These are phyloP conservation scores for Starmera caribaea DNA, from an alignment of 805 yeast species.

Conservation along the genomic window DNA sequence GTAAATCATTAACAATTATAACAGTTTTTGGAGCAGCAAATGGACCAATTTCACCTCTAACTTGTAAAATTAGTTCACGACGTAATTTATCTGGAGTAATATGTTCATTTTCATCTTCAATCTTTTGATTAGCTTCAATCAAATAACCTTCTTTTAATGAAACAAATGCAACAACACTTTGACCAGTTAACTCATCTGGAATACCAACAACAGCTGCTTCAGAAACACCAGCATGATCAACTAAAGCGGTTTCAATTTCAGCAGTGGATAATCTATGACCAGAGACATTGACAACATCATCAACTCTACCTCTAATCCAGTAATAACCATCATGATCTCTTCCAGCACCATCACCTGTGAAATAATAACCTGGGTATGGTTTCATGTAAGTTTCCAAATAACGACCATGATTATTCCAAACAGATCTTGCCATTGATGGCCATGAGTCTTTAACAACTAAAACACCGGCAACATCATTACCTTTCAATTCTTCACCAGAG, in stretches of 20 bases:
- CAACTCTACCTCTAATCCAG: constrained; percentile 83
- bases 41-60: constrained; percentile 75
- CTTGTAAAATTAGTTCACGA: constrained; percentile 50
- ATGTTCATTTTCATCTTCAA: constrained; percentile 1
- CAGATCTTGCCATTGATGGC: constrained; percentile 83
- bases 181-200: constrained; percentile 77
- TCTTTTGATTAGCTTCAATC: constrained; percentile 24
- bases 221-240: constrained; percentile 60
- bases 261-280: constrained; percentile 88
- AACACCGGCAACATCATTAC: constrained; percentile 73
- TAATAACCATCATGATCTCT: constrained; percentile 76
- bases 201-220: constrained; percentile 83
- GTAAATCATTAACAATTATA: constrained; percentile 65
- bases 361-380: constrained; percentile 75
- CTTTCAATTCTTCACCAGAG: constrained; percentile 57
- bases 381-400: constrained; percentile 74
- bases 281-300: constrained; percentile 80
- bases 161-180: constrained; percentile 78
- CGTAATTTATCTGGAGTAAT: constrained; percentile 2
- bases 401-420: constrained; percentile 68
- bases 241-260: constrained; percentile 75
- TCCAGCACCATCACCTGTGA: constrained; percentile 88
- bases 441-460: constrained; percentile 62
- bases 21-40: constrained; percentile 79
- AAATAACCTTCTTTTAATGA: constrained; percentile 48